Conservation (phyloP, 257 asterid species). For the Nicotiana undulata region DNA sequence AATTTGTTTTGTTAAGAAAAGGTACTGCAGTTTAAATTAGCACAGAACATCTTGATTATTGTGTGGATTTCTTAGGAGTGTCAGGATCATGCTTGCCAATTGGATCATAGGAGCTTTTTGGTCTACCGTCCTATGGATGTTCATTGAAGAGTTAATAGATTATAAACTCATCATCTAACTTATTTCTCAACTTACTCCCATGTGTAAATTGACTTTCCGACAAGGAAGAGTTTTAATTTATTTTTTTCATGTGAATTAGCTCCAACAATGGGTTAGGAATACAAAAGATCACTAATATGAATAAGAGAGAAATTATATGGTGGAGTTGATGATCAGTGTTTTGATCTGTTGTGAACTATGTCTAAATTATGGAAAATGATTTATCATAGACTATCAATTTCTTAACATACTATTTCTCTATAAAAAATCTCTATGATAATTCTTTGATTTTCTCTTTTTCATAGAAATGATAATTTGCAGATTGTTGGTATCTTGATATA, state of each 20-base stretch:
- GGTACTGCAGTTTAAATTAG: slow-evolving; percentile 4
- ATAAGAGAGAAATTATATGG: not conserved
- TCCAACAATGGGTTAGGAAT: not conserved
- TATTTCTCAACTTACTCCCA: not conserved
- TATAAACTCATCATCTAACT: not conserved
- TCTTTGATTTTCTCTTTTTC: not conserved
- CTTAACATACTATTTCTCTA: not conserved
- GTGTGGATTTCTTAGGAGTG: not conserved
- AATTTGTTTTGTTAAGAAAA: not conserved
- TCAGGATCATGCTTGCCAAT: not conserved
- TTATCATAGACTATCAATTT: not conserved
- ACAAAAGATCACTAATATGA: not conserved
- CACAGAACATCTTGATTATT: not conserved
- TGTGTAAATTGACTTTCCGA: not conserved
- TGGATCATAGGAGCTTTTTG: not conserved
- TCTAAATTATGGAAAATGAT: not conserved
- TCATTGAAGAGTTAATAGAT: not conserved
- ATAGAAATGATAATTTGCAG: not conserved
- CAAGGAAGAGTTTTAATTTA: not conserved
- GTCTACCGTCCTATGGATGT: not conserved
- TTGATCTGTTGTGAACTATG: not conserved
- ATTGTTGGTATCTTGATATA: not conserved
- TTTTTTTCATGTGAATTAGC: not conserved
- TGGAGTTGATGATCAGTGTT: not conserved
- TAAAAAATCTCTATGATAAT: not conserved